Conservation (phyloP, 23 red algal genomes). For the Gracilaria gracilis region DNA sequence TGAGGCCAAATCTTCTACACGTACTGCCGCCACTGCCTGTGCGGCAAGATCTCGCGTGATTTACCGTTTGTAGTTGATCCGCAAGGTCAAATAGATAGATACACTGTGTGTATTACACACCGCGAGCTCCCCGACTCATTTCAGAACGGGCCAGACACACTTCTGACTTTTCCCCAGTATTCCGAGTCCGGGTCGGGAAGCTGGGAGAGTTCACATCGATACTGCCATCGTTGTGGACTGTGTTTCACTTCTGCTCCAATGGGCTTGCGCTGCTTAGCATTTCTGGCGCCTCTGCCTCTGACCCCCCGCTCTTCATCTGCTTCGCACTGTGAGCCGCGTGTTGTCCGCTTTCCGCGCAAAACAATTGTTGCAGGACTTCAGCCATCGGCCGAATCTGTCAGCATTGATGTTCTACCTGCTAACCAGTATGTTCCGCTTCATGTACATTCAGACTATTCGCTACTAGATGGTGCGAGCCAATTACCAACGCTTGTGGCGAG, state of each 20-base stretch:
- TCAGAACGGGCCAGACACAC: no score
- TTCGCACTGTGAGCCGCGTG: not conserved
- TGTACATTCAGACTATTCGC: constrained; percentile 93
- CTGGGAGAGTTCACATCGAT: not conserved
- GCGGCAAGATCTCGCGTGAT: not conserved
- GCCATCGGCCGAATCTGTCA: not conserved
- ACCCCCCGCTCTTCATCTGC: not conserved
- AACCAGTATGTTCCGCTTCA: constrained; percentile 87
- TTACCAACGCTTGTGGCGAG: constrained; percentile 78
- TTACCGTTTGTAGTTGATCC: no score
- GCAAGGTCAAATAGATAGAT: no score
- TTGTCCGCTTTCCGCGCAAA: not conserved
- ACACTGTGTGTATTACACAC: not conserved
- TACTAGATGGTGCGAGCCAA: constrained; percentile 94
- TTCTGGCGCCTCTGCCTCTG: constrained; percentile 1
- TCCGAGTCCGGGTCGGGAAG: not conserved
- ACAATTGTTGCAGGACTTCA: not conserved
- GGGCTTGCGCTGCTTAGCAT: not conserved
- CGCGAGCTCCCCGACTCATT: not conserved
- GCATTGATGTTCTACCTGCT: constrained; percentile 5
- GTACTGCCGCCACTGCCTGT: not conserved
- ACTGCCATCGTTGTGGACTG: not conserved
- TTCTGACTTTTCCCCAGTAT: not conserved
- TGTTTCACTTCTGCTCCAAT: not conserved
- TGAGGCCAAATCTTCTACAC: not conserved